Percentiles rank a stretch among this genome's conserved stretches.
These are phyloP conservation scores for Teratosphaeria nubilosa DNA, from an alignment of 2,329 filamentous ascomycete genomes.

Conservation along the genomic window DNA sequence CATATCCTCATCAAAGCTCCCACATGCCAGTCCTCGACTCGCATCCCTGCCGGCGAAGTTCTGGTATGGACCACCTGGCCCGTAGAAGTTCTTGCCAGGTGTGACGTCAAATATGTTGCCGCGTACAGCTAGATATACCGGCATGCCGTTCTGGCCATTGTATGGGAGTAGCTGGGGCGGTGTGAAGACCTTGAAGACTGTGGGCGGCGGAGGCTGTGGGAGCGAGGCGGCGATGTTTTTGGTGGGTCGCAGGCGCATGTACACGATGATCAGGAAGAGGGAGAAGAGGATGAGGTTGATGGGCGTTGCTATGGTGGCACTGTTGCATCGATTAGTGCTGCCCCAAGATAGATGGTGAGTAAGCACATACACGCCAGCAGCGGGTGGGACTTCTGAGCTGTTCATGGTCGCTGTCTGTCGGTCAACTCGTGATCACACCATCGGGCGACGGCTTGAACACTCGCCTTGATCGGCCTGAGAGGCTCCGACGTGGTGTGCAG, in stretches of 20 bases:
- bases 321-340: constrained; percentile 17
- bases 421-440: background rate
- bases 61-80: constrained; percentile 84
- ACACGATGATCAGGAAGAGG: constrained; percentile 47
- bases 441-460: background rate
- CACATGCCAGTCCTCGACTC: constrained; percentile 73
- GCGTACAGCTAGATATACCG: constrained; percentile 84
- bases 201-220: constrained; percentile 52
- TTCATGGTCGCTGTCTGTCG: constrained; percentile 4
- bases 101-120: constrained; percentile 87
- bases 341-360: background rate
- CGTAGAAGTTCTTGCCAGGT: constrained; percentile 84
- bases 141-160: constrained; percentile 63
- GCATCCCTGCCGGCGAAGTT: constrained; percentile 96
- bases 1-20: constrained; percentile 93
- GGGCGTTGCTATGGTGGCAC: constrained; percentile 46
- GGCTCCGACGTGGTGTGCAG: background rate
- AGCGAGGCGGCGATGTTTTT: constrained; percentile 34
- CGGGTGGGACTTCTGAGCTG: constrained; percentile 20
- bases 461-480: background rate
- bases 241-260: constrained; percentile 49
- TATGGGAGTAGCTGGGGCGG: constrained; percentile 73
- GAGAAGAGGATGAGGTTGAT: constrained; percentile 53
- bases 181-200: constrained; percentile 80
- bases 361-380: constrained; percentile 32